These are phyloP conservation scores for Chaetomium cochliodes DNA, from an alignment of 495 filamentous ascomycete genomes.

Conservation along the genomic window DNA sequence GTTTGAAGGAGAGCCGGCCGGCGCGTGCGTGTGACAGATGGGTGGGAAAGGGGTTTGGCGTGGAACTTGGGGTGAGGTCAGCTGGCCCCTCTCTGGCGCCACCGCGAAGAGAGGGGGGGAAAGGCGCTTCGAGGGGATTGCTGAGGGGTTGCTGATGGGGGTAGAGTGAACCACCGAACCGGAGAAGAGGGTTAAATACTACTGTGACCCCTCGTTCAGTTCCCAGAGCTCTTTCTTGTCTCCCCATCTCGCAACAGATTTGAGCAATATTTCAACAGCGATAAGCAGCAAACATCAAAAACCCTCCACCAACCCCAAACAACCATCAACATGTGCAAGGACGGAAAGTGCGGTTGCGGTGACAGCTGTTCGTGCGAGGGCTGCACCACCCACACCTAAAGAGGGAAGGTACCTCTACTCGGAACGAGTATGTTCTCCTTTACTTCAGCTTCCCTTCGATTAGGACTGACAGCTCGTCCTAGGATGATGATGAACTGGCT, in stretches of 20 bases:
- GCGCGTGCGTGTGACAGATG: not conserved
- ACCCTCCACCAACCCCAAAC: conserved; percentile 10
- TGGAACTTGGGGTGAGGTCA: not conserved
- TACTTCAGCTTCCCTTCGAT: no score
- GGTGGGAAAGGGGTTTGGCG: not conserved
- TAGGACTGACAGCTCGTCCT: not conserved
- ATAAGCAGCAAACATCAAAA: not conserved
- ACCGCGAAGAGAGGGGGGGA: conserved; percentile 1
- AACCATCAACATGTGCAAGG: conserved; percentile 31
- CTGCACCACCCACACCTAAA: conserved; percentile 30
- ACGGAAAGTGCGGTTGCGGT: conserved; percentile 27
- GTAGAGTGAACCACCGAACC: no score
- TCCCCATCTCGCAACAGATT: not conserved
- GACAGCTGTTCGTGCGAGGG: conserved; percentile 28
- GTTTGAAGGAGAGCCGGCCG: no score
- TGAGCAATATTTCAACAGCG: not conserved
- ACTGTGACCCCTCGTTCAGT: not conserved
- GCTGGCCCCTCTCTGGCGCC: conserved; percentile 3
- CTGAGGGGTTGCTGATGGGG: no score
- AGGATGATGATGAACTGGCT: not conserved
- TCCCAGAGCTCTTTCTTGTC: not conserved
- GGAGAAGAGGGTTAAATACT: conserved; percentile 17
- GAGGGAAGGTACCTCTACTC: not conserved
- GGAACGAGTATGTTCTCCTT: not conserved
- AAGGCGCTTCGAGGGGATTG: not conserved